Base-by-base conservation (phyloP, 805 yeast species). In the Candida multigemmis region DNA sequence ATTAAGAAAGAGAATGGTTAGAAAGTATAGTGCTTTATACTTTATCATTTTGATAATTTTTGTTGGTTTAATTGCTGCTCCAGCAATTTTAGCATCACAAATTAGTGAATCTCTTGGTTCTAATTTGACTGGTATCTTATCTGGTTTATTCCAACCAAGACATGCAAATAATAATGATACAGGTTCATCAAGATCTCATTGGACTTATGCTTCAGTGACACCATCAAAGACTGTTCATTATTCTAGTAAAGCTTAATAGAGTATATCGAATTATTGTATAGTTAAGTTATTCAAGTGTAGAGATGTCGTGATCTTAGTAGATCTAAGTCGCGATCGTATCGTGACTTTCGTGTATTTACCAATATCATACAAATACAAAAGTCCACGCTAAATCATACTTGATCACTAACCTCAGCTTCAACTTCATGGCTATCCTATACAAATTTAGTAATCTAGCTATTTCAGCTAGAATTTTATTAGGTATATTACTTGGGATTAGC, bases 1-100 rank as follows among this genome's bases (percentile, higher is more conserved):
- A 64, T 76, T 87, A 58, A 81, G 98, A 55, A 85, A 81, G 80
- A 79, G 98, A 67, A 89, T 91, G 94, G 94, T 91, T 19, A 77
- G 82, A 60, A 86, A 85, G 62, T 91, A 91, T 68, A 77, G 93
- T 37, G 58, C 82, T 7, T 65, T 93, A 53, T 91, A 77, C 71
- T 75, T 84, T 46, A 43, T 61, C 31, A 62, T 91, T 36, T 60
- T 93, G 44, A 50, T 73, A 25, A 48, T 85, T 34, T 86, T 86
- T 44, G 73, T 76, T 38, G 78, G 71, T 25, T 58, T 89, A 54
- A 77, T 91, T 48, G 79, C 77, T 38, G 96, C 91, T 23, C 98
- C 99, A 39, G 95, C 95, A 19, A 79, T 72, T 38, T n/a, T n/a
- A n/a, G 97, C 89, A 15, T 73, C 84, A 24, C 49, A 63, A 39